Evolutionary conservation across 108 stramenopile species (phyloP).

Genomic region (Schizochytrium sp.): DNA sequence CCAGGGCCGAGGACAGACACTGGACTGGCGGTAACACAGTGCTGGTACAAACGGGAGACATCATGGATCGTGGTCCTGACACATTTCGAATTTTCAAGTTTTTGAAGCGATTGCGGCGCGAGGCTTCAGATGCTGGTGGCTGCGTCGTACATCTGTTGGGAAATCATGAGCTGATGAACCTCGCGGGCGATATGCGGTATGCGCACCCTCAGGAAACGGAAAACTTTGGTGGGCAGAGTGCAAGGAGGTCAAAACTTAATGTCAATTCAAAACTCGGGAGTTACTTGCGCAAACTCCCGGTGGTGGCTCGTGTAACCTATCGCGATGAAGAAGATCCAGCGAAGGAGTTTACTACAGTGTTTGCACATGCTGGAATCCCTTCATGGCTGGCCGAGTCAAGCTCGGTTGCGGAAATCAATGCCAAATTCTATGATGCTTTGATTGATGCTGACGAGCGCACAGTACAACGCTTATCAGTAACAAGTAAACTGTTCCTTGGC

Average conservation of each 20-base stretch:
- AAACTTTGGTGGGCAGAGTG: background rate
- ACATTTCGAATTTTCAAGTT: background rate
- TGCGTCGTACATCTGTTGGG: slow-evolving; percentile 54
- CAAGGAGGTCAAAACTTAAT: background rate
- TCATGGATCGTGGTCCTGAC: slow-evolving; percentile 53
- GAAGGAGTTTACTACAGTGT: background rate
- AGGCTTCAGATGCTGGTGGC: slow-evolving; percentile 32
- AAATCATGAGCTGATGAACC: slow-evolving; percentile 61
- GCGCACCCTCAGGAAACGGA: slow-evolving; percentile 42
- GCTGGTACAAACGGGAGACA: slow-evolving; percentile 61
- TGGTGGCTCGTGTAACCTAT: slow-evolving; percentile 4
- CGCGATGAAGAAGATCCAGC: background rate
- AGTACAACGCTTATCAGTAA: slow-evolving; percentile 14
- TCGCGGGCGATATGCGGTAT: slow-evolving; percentile 18
- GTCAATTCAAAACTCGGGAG: background rate
- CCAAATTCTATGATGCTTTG: background rate
- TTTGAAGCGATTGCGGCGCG: background rate
- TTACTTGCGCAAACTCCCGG: slow-evolving; percentile 21
- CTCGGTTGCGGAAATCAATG: background rate
- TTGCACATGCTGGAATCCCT: slow-evolving; percentile 42
- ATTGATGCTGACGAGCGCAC: background rate
- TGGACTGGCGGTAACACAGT: slow-evolving; percentile 32
- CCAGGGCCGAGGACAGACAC: background rate
- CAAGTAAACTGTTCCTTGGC: slow-evolving; percentile 7
- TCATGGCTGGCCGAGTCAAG: background rate